Base-by-base conservation (phyloP, 192 early-diverging fungal genomes). In the Coemansia sp. region DNA sequence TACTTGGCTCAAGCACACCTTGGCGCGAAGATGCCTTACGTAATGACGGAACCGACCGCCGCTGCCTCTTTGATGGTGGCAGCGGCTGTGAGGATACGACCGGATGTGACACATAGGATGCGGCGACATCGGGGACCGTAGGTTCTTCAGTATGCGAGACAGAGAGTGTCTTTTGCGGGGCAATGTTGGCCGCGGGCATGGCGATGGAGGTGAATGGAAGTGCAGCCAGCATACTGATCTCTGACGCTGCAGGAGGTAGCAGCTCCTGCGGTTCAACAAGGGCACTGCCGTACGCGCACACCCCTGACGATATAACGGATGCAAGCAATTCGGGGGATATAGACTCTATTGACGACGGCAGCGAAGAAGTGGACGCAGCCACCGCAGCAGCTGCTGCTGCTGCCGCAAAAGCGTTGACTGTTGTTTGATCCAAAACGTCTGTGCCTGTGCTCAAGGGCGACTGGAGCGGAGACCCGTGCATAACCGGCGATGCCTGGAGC, bases 151-250 rank as follows among this genome's bases (percentile, higher is more conserved):
- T 30, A 3, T 23, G 26, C 20, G 64, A 6, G 30, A 60, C 48
- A 0, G 79, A 67, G 15, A 81, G 49, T 11, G 74, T 76, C 66
- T 76, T 63, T 57, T 81, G 79, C 43, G 79, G 79, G 33, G 79
- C 73, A 67, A 81, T 73, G 51, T 64, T 65, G 5, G 69, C 43
- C 20, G 60, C 45, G 15, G 69, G 53, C 56, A 57, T 62, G n/a
- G 60, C 35, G 35, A 72, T 24, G 0, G 59, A 34, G 0, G 67
- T 49, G 20, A 78, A 69, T 7, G 69, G 69, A 48, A 77, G 66
- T 44, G 72, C 65, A 1, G 72, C 66, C 16, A 73, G 72, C 65
- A 73, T 73, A 15, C 60, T 57, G 16, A 73, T 44, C 64, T 73
- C 64, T 4, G 62, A 71, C 35, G 59, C 67, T 5, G 74, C 64